These are phyloP conservation scores for Scortechinia acanthostroma DNA, from an alignment of 2,329 filamentous ascomycete genomes.

Conservation along the genomic window DNA sequence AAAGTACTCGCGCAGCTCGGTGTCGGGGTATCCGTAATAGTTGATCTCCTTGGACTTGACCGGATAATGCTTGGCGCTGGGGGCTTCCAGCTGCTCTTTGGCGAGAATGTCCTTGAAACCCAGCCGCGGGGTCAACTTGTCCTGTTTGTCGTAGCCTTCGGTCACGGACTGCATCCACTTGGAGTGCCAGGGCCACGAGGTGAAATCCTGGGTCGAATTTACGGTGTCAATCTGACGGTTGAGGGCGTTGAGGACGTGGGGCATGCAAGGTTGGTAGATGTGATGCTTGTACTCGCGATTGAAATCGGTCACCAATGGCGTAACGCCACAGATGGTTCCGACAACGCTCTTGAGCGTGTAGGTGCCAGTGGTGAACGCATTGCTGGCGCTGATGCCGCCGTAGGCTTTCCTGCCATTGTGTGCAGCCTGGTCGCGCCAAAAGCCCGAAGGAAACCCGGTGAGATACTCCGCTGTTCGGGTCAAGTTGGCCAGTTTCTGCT, in stretches of 20 bases:
- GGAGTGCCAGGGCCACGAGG: neutral
- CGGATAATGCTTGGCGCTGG: conserved; percentile 9
- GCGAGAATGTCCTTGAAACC: neutral
- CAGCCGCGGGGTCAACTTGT: neutral
- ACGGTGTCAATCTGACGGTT: conserved; percentile 3
- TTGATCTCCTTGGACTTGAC: neutral
- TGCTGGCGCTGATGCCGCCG: conserved; percentile 16
- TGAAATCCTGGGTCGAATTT: neutral
- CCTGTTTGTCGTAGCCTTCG: neutral
- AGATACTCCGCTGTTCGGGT: neutral
- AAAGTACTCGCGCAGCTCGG: conserved; percentile 17
- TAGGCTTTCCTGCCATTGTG: conserved; percentile 8
- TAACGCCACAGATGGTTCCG: conserved; percentile 18
- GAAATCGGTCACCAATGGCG: conserved; percentile 17
- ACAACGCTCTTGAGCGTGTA: conserved; percentile 21
- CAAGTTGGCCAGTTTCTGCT: neutral
- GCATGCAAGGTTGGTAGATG: conserved; percentile 22
- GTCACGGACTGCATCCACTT: conserved; percentile 2
- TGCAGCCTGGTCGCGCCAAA: neutral
- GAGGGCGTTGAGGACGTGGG: conserved; percentile 8
- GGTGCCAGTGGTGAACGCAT: conserved; percentile 16
- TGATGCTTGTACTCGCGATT: conserved; percentile 19
- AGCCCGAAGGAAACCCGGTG: neutral
- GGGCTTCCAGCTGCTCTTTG: neutral
- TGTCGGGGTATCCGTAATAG: conserved; percentile 18